Base-by-base conservation (phyloP, 371 early-diverging fungal species). In the Zancudomyces culisetae region DNA sequence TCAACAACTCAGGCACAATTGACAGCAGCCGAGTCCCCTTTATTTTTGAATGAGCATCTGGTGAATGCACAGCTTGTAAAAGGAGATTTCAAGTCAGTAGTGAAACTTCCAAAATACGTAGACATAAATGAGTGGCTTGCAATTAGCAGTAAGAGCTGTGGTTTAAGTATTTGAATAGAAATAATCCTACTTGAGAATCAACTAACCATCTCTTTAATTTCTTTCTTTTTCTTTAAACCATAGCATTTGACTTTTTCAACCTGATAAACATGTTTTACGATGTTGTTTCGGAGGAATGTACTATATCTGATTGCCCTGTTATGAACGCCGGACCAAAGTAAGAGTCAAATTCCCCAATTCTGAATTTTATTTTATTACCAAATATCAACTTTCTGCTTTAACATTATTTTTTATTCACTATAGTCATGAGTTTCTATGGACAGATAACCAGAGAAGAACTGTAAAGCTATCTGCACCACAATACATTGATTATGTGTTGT, bases 101-200 rank as follows among this genome's bases (percentile, higher is more conserved):
- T 84, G 15, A 80, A 77, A 40, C 69, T 88, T 54, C 97, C 97
- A 29, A 79, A 81, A 60, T 84, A 84, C 60, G 81, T 92, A 15
- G 92, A 96, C 59, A 56, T 69, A 24, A 85, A 91, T 60, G 97
- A 96, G 70, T 96, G 97, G 96, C 78, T 81, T 21, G 87, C 91
- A 1, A 79, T 82, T 55, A 90, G 88, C 71, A 83, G 45, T 45
- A 45, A 45, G 45, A 10, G 28, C 28, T 10, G 18, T n/a, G n/a
- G n/a, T n/a, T n/a, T n/a, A n/a, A n/a, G n/a, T n/a, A n/a, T n/a
- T n/a, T n/a, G n/a, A n/a, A n/a, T n/a, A n/a, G n/a, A n/a, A n/a
- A n/a, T n/a, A n/a, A n/a, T n/a, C n/a, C n/a, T n/a, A n/a, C n/a
- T n/a, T n/a, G n/a, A n/a, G n/a, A n/a, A n/a, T n/a, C n/a, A n/a